Conservation (phyloP, 2,329 filamentous ascomycete genomes). For the Verticillium longisporum region DNA sequence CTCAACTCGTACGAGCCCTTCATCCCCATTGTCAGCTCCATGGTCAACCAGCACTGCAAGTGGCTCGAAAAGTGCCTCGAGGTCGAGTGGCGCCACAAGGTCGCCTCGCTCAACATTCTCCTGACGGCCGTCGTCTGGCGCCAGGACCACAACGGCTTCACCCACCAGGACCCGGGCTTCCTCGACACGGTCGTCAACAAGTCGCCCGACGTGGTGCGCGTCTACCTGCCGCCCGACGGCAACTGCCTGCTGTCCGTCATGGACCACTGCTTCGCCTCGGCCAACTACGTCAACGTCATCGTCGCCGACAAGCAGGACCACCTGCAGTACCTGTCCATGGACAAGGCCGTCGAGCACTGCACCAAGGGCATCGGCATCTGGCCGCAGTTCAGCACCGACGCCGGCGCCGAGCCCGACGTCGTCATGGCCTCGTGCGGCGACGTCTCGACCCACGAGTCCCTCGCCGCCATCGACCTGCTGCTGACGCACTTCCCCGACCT, state of each 20-base stretch:
- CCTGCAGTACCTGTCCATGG: constrained; percentile 68
- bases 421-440: constrained; percentile 74
- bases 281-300: constrained; percentile 76
- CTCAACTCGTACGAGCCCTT: constrained; percentile 81
- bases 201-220: constrained; percentile 70
- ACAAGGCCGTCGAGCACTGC: constrained; percentile 67
- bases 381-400: constrained; percentile 69
- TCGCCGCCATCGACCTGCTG: constrained; percentile 68
- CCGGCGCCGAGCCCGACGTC: constrained; percentile 61
- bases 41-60: constrained; percentile 78
- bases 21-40: constrained; percentile 76
- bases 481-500: constrained; percentile 64
- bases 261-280: constrained; percentile 66
- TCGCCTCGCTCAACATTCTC: constrained; percentile 73
- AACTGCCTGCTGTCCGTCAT: constrained; percentile 71
- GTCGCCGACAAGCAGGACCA: constrained; percentile 77
- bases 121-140: constrained; percentile 74
- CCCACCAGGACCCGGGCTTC: constrained; percentile 75
- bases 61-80: constrained; percentile 80
- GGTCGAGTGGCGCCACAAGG: constrained; percentile 67
- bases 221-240: constrained; percentile 74
- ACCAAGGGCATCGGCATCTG: constrained; percentile 74
- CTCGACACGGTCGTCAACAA: constrained; percentile 75
- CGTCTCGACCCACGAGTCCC: constrained; percentile 64
- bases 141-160: constrained; percentile 81